Conservation (phyloP, 2,329 filamentous ascomycete genomes). For the Chaetomium sp. region DNA sequence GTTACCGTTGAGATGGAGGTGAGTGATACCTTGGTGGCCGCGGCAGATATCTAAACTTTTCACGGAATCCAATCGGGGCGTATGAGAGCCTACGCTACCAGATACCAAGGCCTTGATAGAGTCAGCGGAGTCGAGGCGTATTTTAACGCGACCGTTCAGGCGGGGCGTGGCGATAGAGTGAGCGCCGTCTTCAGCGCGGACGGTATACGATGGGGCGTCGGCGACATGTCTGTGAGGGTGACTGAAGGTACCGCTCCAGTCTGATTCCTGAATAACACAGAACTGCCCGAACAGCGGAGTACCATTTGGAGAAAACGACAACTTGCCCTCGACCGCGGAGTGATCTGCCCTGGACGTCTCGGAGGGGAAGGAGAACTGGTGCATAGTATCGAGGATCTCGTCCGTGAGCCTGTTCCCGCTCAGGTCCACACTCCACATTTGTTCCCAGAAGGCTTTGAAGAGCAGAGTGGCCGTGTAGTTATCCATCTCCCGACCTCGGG, state of each 20-base stretch:
- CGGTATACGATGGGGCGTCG: constrained; percentile 41
- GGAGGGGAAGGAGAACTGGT: constrained; percentile 22
- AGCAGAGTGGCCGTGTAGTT: constrained; percentile 31
- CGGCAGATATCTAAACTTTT: constrained; percentile 23
- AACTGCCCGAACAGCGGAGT: constrained; percentile 36
- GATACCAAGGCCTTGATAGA: constrained; percentile 29
- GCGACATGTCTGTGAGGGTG: constrained; percentile 43
- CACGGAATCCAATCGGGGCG: constrained; percentile 14
- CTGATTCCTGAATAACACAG: constrained; percentile 42
- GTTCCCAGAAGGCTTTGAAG: constrained; percentile 31
- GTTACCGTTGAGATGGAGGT: constrained; percentile 49
- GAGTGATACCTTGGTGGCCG: constrained; percentile 39
- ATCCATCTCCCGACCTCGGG: constrained; percentile 41
- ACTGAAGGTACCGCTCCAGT: constrained; percentile 36
- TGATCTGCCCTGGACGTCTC: constrained; percentile 22
- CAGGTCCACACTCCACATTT: constrained; percentile 53
- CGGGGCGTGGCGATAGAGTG: constrained; percentile 28
- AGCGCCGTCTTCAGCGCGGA: constrained; percentile 17
- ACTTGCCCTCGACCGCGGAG: constrained; percentile 42
- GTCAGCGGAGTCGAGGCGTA: constrained; percentile 30
- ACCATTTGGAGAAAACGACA: constrained; percentile 29
- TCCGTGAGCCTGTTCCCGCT: constrained; percentile 48
- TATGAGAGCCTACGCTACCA: constrained; percentile 15
- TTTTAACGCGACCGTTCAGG: constrained; percentile 29
- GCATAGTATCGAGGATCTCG: constrained; percentile 30